Base-by-base conservation (phyloP, 2,329 filamentous ascomycete genomes). In the Neonectria faginata region DNA sequence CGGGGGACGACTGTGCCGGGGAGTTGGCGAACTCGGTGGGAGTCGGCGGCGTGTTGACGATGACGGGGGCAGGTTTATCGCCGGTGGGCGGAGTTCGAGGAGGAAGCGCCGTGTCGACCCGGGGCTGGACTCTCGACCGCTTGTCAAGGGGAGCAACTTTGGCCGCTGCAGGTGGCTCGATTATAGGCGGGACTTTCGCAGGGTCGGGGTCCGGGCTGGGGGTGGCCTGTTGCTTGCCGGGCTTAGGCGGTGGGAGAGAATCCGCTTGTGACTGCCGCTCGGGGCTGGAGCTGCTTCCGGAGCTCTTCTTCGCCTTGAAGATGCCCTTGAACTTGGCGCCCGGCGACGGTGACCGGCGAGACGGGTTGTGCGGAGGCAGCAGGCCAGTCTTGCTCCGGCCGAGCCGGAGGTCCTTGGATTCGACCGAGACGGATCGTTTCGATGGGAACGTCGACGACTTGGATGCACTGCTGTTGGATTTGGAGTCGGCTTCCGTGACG, bases 11-110 rank as follows among this genome's bases (percentile, higher is more conserved):
- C 51, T 67, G 68, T 9, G 64, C 50, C 50, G 68, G 70, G 31
- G 66, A 59, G 57, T 64, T 64, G 61, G 68, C 63, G 67, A 65
- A 73, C 48, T 89, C 85, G 45, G 84, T 87, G 27, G 88, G 88
- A 2, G 88, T 90, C n/a, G 88, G 88, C 12, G 88, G 88, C 10
- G 88, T 90, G 74, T 88, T 90, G 64, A 90, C 86, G 67, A 91
- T 90, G 57, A 85, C 77, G 5, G 88, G 88, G 18, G 82, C 80
- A 27, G 76, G 66, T 11, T 78, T 75, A 39, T 85, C 83, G 64
- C 76, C 75, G 31, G 75, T 74, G 3, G 85, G 82, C n/a, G 86
- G 85, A 7, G 85, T 86, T 62, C 77, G 78, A 57, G 85, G 84
- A 29, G 80, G 70, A 45, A 72, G 75, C 22, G 66, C 63, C 5